Evolutionary conservation across 148 eudicot genomes (phyloP), one percentile per base, ranked within the genome.

Genomic region (Rhododendron ovatum): DNA sequence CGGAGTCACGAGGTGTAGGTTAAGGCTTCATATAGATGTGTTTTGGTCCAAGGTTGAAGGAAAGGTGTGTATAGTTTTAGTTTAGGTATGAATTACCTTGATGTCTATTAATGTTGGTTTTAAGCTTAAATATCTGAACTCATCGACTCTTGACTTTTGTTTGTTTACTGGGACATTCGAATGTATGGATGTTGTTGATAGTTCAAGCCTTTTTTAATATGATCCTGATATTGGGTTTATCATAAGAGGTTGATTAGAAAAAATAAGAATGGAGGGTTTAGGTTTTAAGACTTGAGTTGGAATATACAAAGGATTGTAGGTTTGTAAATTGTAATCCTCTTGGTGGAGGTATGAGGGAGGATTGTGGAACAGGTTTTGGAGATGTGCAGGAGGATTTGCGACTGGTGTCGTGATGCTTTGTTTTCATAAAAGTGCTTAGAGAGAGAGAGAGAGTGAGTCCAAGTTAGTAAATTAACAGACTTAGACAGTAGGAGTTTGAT

Each of bases 51-150:
- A 93, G 26, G 10, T 43, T 33, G 86, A 94, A 30, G 95, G 96
- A 63, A 88, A 88, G 80, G 84, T 94, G 30, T 96, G 99, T 89
- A 89, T 95, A 96, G 92, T 95, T 53, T 9, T 1, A 96, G 96
- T 45, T 90, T 89, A 48, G 97, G 95, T 63, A 33, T 30, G 5
- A 82, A 71, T 50, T 51, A 41, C 37, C 4, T 75, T 76, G 3
- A 24, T 4, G 5, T 43, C 76, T 81, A 85, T 88, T 83, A 86
- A 87, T 88, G 94, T 84, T 88, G 94, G 92, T 86, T 89, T 96
- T n/a, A 95, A 92, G 87, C 89, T 95, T 79, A 80, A 88, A 91
- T 96, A 95, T 88, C 89, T 86, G 14, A 91, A 90, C 89, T 28
- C 28, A 59, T 88, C 92, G 0, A 75, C 26, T 88, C 88, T 95